Evolutionary conservation across 208 protist genomes (phyloP), one percentile per base, ranked within the genome.

Genomic region (Crithidia mellificae): DNA sequence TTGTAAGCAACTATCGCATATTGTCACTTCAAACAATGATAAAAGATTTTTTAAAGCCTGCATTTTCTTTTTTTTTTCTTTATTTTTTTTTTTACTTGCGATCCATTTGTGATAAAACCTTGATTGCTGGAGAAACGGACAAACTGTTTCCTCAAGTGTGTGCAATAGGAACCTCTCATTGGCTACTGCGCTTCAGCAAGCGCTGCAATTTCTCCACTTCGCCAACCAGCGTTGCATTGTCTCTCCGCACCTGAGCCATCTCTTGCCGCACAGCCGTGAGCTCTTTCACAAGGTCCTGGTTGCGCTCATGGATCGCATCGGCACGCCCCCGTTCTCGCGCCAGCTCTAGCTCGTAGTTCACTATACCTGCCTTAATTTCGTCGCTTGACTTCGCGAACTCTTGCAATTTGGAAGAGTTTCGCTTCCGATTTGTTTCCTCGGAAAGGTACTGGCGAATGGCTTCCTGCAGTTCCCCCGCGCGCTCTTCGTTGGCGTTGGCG

Each of bases 311-410:
- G 19, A 77, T 70, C 17, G 74, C 61, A 56, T 95, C 87, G 7
- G 83, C 81, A 51, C 90, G 78, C 12, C 54, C 58, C 15, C 79
- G 73, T 54, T 92, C 90, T 5, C 87, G 73, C 15, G 73, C 70
- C 6, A 95, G 63, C 50, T 93, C 85, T 20, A 93, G 69, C 67
- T 95, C 90, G 65, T 95, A 91, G 70, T 93, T 91, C 6, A 93
- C 72, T 19, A 88, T 59, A 1, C 83, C 84, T 8, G 74, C 73
- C 46, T 82, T 79, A 15, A 83, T 51, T 15, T 63, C 50, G 12
- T 88, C 78, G 43, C 51, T 79, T 27, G 55, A 81, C 30, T 59
- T 56, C 17, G 41, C 67, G 47, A 64, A 81, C 30, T 88, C 44
- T 24, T 78, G 72, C 6, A 77, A 51, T 15, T 72, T 84, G 6